A percentile compares a stretch with the other conserved stretches of the same genome.
These are phyloP conservation scores for Neohortaea acidophila DNA, from an alignment of 495 filamentous ascomycete species.

Conservation along the genomic window DNA sequence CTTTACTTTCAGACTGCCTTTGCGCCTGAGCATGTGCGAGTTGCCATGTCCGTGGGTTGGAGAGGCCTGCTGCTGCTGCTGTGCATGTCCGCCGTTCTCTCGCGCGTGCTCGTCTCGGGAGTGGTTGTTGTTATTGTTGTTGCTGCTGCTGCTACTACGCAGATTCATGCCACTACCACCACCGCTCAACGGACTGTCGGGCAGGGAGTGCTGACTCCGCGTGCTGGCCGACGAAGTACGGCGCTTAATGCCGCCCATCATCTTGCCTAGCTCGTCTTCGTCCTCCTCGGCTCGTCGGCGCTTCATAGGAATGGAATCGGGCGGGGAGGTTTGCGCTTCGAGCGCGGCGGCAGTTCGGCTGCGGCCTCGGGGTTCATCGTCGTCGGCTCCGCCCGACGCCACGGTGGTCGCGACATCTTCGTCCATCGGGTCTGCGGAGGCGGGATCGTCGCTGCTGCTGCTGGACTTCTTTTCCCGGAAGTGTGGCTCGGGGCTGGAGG, in stretches of 20 bases:
- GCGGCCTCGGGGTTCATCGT: slow-evolving; percentile 16
- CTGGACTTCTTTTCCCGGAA: too few relatives aligned
- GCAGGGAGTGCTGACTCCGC: too few relatives aligned
- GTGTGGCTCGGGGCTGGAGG: too few relatives aligned
- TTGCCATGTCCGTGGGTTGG: neutral
- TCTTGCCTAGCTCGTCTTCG: slow-evolving; percentile 32
- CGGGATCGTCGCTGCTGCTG: neutral
- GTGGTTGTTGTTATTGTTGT: too few relatives aligned
- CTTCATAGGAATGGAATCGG: slow-evolving; percentile 23
- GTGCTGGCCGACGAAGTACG: slow-evolving; percentile 20
- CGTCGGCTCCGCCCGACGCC: slow-evolving; percentile 4
- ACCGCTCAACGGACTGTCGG: too few relatives aligned
- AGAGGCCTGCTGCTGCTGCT: neutral
- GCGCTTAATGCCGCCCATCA: slow-evolving; percentile 26
- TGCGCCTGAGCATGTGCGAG: slow-evolving; percentile 18
- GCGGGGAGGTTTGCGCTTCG: slow-evolving; percentile 6
- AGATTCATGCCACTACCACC: too few relatives aligned
- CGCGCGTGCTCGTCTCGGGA: neutral
- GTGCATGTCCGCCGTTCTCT: neutral
- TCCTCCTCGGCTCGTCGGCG: slow-evolving; percentile 78
- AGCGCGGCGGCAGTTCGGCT: slow-evolving; percentile 19
- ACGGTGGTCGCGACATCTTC: neutral
- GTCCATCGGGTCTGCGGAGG: neutral
- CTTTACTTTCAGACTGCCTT: slow-evolving; percentile 19
- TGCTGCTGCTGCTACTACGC: too few relatives aligned